Base-by-base conservation (phyloP, 225 moss, liverwort and hornwort species). In the Takakia lepidozioides region DNA sequence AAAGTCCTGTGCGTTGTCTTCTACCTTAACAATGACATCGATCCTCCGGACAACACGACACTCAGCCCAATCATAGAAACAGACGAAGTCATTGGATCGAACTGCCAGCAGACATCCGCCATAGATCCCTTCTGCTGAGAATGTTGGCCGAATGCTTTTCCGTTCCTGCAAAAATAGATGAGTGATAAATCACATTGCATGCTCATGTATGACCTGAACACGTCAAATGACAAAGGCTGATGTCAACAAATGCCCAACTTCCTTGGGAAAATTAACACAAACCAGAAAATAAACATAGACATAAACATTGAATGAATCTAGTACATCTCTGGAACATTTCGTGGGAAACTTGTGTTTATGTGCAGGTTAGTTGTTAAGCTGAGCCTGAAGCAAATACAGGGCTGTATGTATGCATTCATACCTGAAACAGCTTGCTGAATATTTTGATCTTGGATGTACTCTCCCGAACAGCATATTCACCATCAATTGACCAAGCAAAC, bases 41-140 rank as follows among this genome's bases (percentile, higher is more conserved):
- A 95, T 95, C 49, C 90, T 76, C 35, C 95, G 86, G 37, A 95
- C 66, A 35, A 95, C 76, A 42, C 95, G 79, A 63, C 90, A 95
- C 57, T 95, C 95, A 59, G 84, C 78, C 95, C 95, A 95, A 47
- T 95, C 95, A 53, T 95, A 95, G 59, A 95, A 95, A 58, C 89
- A 90, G 52, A 95, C 67, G 49, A 75, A 85, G 26, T 95, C 95
- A 58, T 90, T 90, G 3, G 95, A 87, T 44, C 84, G 81, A 29
- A 95, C 71, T 56, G 84, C 95, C 56, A 95, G 80, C 56, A 95
- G 54, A 27, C 74, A 69, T 29, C 95, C 95, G 41, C 95, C 90
- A 69, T 82, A 80, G 27, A 90, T 75, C 22, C 87, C 90, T 65
- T 95, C 95, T 16, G 95, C 90, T 55, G 90, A 95, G 64, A 89